phyloP scores from a whole-genome alignment of 345 rosid genomes.

The Populus deltoides region DNA sequence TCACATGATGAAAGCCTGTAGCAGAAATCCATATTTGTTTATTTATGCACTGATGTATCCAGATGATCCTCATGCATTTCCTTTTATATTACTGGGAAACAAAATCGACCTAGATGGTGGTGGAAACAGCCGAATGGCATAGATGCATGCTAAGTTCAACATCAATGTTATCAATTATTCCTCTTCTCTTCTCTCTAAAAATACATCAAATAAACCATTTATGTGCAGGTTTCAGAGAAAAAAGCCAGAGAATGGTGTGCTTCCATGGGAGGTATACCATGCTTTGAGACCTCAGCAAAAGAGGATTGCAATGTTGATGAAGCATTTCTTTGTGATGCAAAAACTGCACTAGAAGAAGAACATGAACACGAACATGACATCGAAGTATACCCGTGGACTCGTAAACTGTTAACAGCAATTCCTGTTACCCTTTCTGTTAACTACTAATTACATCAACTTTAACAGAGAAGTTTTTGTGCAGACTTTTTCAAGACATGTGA shows the following conservation, averaged over 20 bases:
- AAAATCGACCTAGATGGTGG: constrained; percentile 66
- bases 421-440: too few relatives aligned
- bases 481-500: not conserved
- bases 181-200: too few relatives aligned
- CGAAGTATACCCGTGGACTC: constrained; percentile 28
- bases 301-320: constrained; percentile 67
- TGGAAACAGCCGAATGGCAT: constrained; percentile 67
- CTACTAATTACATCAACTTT: too few relatives aligned
- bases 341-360: constrained; percentile 51
- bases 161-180: not conserved
- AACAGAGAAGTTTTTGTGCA: not conserved
- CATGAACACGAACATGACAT: constrained; percentile 50
- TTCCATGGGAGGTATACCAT: constrained; percentile 57
- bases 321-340: constrained; percentile 67
- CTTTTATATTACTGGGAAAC: constrained; percentile 73
- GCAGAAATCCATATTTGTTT: too few relatives aligned
- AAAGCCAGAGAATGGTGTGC: constrained; percentile 78
- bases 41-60: constrained; percentile 29
- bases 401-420: too few relatives aligned
- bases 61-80: constrained; percentile 50
- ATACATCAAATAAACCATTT: not conserved
- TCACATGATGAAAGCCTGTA: not conserved
- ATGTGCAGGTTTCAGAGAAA: constrained; percentile 57
- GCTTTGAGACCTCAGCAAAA: constrained; percentile 84
- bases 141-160: not conserved